Evolutionary conservation across 2,329 filamentous ascomycete genomes (phyloP).

Genomic region (Lachnellula suecica): DNA sequence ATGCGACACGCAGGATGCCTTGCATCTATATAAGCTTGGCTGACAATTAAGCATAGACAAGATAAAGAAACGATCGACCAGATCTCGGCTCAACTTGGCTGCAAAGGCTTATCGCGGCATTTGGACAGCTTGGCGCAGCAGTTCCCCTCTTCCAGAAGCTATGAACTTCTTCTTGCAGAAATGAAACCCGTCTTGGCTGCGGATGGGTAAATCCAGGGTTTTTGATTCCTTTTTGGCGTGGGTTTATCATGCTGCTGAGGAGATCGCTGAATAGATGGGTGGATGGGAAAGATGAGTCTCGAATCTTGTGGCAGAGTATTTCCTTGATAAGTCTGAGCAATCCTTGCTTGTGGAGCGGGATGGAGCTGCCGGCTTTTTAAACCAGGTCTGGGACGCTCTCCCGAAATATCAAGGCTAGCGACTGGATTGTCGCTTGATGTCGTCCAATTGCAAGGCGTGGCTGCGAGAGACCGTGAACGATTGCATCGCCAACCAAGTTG

Average conservation of each 20-base stretch:
- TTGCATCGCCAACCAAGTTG: no score
- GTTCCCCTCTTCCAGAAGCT: background rate
- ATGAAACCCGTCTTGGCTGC: conserved; percentile 5
- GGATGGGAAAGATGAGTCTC: background rate
- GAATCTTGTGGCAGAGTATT: background rate
- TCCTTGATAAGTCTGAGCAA: background rate
- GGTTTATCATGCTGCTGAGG: no score
- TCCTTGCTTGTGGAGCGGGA: background rate
- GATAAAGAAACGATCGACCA: background rate
- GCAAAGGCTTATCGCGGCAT: conserved; percentile 1
- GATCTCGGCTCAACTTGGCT: background rate
- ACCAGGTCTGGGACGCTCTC: background rate
- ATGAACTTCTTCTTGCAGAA: conserved; percentile 9
- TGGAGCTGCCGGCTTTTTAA: background rate
- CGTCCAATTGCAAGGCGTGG: background rate
- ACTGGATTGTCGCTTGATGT: background rate
- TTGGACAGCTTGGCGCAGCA: background rate
- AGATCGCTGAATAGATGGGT: no score
- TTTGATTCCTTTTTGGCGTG: no score
- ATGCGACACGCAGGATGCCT: background rate
- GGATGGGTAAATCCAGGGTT: background rate
- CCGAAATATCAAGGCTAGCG: background rate
- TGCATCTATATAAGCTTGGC: background rate
- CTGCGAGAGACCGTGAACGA: background rate
- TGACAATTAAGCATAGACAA: background rate